Conservation (phyloP, 179 eudicot genomes). For the Beta macrorhiza region DNA sequence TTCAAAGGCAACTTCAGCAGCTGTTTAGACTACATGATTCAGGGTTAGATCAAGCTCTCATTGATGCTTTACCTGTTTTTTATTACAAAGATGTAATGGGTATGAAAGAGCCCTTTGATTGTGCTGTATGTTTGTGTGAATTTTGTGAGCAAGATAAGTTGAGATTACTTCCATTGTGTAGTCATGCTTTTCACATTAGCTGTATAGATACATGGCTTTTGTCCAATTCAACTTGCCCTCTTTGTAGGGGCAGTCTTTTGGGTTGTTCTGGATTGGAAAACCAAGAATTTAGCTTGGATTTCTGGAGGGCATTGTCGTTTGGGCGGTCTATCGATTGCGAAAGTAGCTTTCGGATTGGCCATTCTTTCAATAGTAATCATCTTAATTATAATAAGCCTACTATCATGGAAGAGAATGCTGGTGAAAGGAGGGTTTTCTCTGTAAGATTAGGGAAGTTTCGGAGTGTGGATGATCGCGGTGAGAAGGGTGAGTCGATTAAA, state of each 20-base stretch:
- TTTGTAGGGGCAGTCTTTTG: constrained; percentile 47
- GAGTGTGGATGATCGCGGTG: constrained; percentile 30
- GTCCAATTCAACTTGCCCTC: constrained; percentile 66
- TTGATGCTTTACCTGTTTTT: constrained; percentile 56
- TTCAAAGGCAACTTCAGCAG: constrained; percentile 67
- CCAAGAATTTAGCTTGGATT: constrained; percentile 35
- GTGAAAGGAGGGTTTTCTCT: constrained; percentile 42
- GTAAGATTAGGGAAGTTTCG: constrained; percentile 57
- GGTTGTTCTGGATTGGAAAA: constrained; percentile 28
- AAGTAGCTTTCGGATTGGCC: constrained; percentile 2
- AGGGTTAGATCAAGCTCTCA: constrained; percentile 52
- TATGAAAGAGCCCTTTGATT: constrained; percentile 58
- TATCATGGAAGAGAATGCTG: constrained; percentile 34
- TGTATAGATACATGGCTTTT: constrained; percentile 65
- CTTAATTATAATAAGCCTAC: constrained; percentile 17
- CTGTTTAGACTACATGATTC: constrained; percentile 58
- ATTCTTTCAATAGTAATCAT: constrained; percentile 3
- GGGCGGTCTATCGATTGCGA: constrained; percentile 31
- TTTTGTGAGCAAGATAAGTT: constrained; percentile 43
- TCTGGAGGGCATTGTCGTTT: constrained; percentile 33
- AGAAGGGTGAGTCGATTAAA: constrained; percentile 21
- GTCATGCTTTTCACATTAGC: constrained; percentile 58
- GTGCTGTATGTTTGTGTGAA: constrained; percentile 60
- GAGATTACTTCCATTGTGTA: constrained; percentile 45
- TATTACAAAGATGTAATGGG: constrained; percentile 48